These are phyloP conservation scores for Murraya koenigii DNA, from an alignment of 345 rosid genomes.

Conservation along the genomic window DNA sequence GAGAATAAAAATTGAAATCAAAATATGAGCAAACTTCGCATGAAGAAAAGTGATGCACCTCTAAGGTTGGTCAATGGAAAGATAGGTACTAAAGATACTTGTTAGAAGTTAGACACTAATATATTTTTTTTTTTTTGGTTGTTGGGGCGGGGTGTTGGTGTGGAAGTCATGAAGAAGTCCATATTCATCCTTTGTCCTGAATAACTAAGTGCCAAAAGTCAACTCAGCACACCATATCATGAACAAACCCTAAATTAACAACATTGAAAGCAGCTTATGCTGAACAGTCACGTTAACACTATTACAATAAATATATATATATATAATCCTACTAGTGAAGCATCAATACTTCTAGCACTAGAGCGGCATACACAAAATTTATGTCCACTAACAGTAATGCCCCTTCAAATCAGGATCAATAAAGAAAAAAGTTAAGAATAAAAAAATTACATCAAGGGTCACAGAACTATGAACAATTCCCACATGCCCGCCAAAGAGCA, in stretches of 20 bases:
- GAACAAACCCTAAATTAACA: not conserved
- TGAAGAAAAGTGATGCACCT: not conserved
- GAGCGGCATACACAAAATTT: not conserved
- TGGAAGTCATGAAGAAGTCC: not conserved
- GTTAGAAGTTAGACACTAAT: not conserved
- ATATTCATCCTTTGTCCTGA: not conserved
- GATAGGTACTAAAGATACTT: not conserved
- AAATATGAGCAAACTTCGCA: not conserved
- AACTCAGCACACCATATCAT: not conserved
- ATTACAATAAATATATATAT: not conserved
- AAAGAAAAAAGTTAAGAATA: not conserved
- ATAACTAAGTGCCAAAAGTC: not conserved
- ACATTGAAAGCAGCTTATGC: not conserved
- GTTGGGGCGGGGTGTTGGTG: too few relatives aligned
- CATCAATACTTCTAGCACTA: not conserved
- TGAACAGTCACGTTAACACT: not conserved
- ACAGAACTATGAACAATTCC: not conserved
- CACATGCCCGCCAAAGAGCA: not conserved
- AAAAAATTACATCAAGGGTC: not conserved
- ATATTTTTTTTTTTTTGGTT: too few relatives aligned
- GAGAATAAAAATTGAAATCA: not conserved
- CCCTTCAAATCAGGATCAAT: not conserved
- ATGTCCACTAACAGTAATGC: not conserved
- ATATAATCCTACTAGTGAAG: not conserved
- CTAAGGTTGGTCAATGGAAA: not conserved